Evolutionary conservation across 2,329 filamentous ascomycete species (phyloP), one percentile per base, ranked within the genome.

Genomic region (Xylariales sp.): DNA sequence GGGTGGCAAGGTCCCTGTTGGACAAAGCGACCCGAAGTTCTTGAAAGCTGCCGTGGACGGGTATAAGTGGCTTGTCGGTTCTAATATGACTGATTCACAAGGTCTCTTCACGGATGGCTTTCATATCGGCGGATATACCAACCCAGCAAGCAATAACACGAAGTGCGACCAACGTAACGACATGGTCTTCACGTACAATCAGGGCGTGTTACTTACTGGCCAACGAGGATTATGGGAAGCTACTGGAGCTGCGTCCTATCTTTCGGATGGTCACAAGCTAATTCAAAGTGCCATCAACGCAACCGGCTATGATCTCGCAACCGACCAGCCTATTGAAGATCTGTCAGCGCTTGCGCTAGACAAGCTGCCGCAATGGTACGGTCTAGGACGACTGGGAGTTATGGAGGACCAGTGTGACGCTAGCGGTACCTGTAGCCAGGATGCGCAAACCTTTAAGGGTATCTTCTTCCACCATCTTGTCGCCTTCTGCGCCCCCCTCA

Each of bases 161-260:
- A 73, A 78, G 48, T 96, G 91, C 60, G 87, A 96, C 57, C 61
- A 78, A 37, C 78, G 89, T 36, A 87, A 95, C 61, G 80, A 90
- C 51, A 91, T 89, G 82, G 84, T 95, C 7, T 95, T 90, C 63
- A 94, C 89, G 0, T 96, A 97, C 68, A 97, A 97, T 64, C 91
- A 97, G 62, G 91, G 90, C 16, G 88, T 96, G 4, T 56, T 97
- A 1, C 75, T 96, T 16, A 89, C 86, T 4, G 90, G 88, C 10
- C 78, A 88, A 42, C 78, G 87, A 24, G 86, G 83, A 1, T 72
- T 96, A 0, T 96, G 86, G 79, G 76, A 86, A 47, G 81, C 80
- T 11, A 95, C 87, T 0, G 85, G 84, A 10, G 76, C 80, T n/a
- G 61, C 69, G 2, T 71, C 67, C 1, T 96, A 89, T 57, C 71